Evolutionary conservation across 768 basidiomycete genomes (phyloP).

Genomic region (Termitomyces sp.): DNA sequence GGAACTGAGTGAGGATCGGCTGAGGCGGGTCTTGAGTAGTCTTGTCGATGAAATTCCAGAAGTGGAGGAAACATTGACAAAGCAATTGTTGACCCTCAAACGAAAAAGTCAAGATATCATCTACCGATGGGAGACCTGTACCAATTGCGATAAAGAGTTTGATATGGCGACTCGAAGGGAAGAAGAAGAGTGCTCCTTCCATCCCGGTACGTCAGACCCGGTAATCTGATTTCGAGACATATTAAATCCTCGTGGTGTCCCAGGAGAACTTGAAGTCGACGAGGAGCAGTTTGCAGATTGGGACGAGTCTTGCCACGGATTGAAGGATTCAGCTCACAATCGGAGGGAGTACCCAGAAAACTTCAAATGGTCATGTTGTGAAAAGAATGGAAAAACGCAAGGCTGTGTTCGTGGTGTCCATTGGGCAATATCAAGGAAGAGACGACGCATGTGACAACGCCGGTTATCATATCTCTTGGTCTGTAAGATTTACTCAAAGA

Average conservation of each 20-base stretch:
- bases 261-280: constrained; percentile 36
- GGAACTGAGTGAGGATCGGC: constrained; percentile 34
- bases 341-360: constrained; percentile 37
- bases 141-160: constrained; percentile 41
- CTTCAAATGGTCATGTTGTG: constrained; percentile 48
- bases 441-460: constrained; percentile 21
- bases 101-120: constrained; percentile 27
- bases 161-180: constrained; percentile 31
- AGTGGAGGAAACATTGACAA: constrained; percentile 35
- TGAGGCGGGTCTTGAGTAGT: constrained; percentile 33
- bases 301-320: constrained; percentile 43
- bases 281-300: constrained; percentile 37
- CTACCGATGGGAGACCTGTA: constrained; percentile 41
- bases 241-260: background rate
- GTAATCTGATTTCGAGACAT: background rate
- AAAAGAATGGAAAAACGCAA: constrained; percentile 25
- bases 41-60: constrained; percentile 34
- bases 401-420: constrained; percentile 38
- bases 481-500: constrained; percentile 3
- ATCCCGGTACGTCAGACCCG: constrained; percentile 36
- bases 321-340: constrained; percentile 35
- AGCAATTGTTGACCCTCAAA: constrained; percentile 36
- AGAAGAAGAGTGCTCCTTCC: constrained; percentile 40
- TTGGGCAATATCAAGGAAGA: constrained; percentile 25
- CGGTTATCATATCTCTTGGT: background rate